Percentiles rank a stretch among this genome's conserved stretches.
phyloP scores from a whole-genome alignment of 352 stramenopile species.

The Phytophthora meadii region DNA sequence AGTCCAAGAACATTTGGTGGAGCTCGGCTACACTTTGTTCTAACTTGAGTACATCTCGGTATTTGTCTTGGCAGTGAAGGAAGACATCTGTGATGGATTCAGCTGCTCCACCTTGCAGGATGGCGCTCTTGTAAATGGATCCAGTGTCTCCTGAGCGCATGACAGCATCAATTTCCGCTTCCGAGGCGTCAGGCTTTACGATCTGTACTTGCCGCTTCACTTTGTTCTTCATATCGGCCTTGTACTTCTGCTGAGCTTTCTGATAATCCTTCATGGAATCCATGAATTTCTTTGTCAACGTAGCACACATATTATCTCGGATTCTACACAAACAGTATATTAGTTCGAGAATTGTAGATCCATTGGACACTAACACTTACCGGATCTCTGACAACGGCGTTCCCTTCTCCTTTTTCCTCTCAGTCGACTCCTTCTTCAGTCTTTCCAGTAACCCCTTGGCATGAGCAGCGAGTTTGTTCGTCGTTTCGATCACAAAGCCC shows the following conservation, averaged over 20 bases:
- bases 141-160: conserved; percentile 90
- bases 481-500: conserved; percentile 89
- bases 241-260: conserved; percentile 97
- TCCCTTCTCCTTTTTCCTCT: conserved; percentile 92
- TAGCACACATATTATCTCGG: conserved; percentile 97
- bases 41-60: conserved; percentile 97
- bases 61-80: conserved; percentile 97
- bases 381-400: conserved; percentile 75
- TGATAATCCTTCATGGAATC: conserved; percentile 99
- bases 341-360: not conserved
- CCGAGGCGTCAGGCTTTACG: conserved; percentile 97
- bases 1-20: conserved; percentile 99
- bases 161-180: conserved; percentile 97
- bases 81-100: conserved; percentile 92
- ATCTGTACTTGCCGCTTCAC: conserved; percentile 98
- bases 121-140: conserved; percentile 87
- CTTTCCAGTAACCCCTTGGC: conserved; percentile 88
- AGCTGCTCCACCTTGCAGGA: conserved; percentile 78
- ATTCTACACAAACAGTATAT: conserved; percentile 66
- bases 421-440: conserved; percentile 96
- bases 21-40: conserved; percentile 97
- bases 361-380: conserved; percentile 20
- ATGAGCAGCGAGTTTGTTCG: conserved; percentile 92
- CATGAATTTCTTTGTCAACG: conserved; percentile 98
- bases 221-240: conserved; percentile 98